phyloP scores from a whole-genome alignment of 176 grass and related monocot species.

The Poa annua region DNA sequence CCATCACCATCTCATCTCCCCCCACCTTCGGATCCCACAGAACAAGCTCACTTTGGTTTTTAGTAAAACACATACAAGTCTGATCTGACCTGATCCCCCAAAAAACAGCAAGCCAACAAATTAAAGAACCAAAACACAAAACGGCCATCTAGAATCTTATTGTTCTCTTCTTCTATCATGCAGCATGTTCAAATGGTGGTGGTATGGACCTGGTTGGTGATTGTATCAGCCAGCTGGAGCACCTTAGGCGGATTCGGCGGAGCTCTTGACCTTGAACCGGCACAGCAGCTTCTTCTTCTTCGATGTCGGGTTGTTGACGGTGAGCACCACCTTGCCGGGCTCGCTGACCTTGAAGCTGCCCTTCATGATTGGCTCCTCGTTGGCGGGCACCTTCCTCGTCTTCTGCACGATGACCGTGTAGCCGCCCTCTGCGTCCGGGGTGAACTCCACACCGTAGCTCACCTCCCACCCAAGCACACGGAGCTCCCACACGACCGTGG shows the following conservation, averaged over 20 bases:
- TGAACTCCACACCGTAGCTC: conserved; percentile 78
- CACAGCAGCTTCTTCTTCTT: conserved; percentile 98
- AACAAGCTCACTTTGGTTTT: conserved; percentile 52
- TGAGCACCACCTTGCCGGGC: conserved; percentile 76
- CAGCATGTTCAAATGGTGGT: conserved; percentile 58
- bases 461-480: conserved; percentile 83
- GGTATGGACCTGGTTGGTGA: conserved; percentile 58
- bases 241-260: conserved; percentile 39
- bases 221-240: conserved; percentile 11
- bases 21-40: conserved; percentile 39
- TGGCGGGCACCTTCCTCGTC: conserved; percentile 66
- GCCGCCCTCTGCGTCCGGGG: conserved; percentile 64
- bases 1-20: conserved; percentile 41
- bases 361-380: conserved; percentile 82
- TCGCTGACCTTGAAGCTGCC: conserved; percentile 72
- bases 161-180: conserved; percentile 58
- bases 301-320: conserved; percentile 66
- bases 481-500: conserved; percentile 78
- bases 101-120: conserved; percentile 78
- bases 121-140: conserved; percentile 59
- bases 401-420: conserved; percentile 95
- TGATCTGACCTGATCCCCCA: background rate
- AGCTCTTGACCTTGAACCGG: conserved; percentile 81
- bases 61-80: conserved; percentile 60
- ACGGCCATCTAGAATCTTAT: conserved; percentile 45